phyloP scores from a whole-genome alignment of 306 rosid genomes.

The Cucumis hystrix region DNA sequence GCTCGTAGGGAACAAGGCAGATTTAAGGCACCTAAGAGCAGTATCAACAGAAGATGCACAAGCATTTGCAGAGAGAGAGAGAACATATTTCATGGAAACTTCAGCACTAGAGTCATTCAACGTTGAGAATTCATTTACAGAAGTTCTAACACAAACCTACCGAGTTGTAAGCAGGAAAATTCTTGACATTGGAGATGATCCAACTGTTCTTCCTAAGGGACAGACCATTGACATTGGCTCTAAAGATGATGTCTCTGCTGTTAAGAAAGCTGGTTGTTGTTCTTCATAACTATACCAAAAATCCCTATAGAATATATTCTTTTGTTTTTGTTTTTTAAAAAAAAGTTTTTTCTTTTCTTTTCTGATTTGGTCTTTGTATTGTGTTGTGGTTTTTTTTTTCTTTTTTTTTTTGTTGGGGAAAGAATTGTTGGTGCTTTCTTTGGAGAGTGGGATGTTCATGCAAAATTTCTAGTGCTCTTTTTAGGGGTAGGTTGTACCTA shows the following conservation, averaged over 20 bases:
- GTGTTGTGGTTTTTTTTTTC: neutral
- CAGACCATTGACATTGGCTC: conserved; percentile 57
- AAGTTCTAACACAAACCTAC: conserved; percentile 65
- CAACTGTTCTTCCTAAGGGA: conserved; percentile 67
- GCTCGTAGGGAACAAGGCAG: conserved; percentile 87
- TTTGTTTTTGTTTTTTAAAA: too few relatives aligned
- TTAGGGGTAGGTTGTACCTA: neutral
- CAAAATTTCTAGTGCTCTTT: neutral
- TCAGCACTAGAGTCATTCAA: conserved; percentile 72
- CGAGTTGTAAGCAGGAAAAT: conserved; percentile 61
- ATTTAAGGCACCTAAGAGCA: conserved; percentile 61
- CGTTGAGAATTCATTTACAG: conserved; percentile 69
- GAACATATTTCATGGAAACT: conserved; percentile 67
- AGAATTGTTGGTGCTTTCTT: neutral
- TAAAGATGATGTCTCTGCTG: conserved; percentile 68
- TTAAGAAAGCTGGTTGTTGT: conserved; percentile 60
- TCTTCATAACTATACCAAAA: conserved; percentile 23
- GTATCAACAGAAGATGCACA: conserved; percentile 50
- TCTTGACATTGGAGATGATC: conserved; percentile 71
- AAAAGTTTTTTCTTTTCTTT: neutral
- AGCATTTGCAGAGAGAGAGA: conserved; percentile 57
- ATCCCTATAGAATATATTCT: neutral
- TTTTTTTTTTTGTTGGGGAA: neutral
- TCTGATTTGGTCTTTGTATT: neutral
- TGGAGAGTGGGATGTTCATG: neutral